A percentile compares a stretch with the other conserved stretches of the same genome.
Evolutionary conservation across 2,329 filamentous ascomycete species (phyloP).

Genomic region (Ophiostoma sp.): DNA sequence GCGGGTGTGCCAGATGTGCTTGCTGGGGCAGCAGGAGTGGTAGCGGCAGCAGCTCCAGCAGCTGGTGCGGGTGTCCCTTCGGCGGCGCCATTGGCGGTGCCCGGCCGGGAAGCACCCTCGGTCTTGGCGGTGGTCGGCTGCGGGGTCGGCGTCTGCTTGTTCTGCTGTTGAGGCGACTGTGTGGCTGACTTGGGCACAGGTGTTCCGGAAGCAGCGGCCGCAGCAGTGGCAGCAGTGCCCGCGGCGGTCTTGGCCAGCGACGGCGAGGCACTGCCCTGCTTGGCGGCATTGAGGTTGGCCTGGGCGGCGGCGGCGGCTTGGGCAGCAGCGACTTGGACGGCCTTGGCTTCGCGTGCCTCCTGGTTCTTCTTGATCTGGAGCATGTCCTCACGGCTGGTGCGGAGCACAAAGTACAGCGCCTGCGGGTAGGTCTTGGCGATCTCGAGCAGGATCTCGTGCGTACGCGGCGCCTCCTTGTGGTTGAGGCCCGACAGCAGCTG

Average conservation of each 20-base stretch:
- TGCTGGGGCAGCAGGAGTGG: background rate
- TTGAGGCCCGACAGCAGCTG: slow-evolving; percentile 90
- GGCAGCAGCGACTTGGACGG: slow-evolving; percentile 43
- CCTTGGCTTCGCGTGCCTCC: slow-evolving; percentile 68
- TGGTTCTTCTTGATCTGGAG: slow-evolving; percentile 85
- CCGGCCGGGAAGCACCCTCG: slow-evolving; percentile 34
- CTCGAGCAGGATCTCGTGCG: slow-evolving; percentile 82
- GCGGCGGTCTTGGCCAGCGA: slow-evolving; percentile 47
- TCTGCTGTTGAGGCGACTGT: slow-evolving; percentile 31
- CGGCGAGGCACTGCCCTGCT: slow-evolving; percentile 47
- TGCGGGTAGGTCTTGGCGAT: slow-evolving; percentile 96
- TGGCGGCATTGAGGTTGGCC: slow-evolving; percentile 35
- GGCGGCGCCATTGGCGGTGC: slow-evolving; percentile 18
- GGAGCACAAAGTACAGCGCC: slow-evolving; percentile 89
- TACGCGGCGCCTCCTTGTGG: slow-evolving; percentile 85
- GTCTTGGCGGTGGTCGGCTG: slow-evolving; percentile 33
- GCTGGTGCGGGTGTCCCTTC: slow-evolving; percentile 19
- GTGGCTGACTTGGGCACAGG: slow-evolving; percentile 45
- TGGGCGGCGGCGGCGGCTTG: slow-evolving; percentile 24
- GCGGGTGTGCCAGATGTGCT: slow-evolving; percentile 18
- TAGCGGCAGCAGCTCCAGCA: background rate
- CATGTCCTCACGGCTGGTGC: slow-evolving; percentile 94
- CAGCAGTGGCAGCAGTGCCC: background rate
- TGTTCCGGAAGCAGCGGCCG: background rate
- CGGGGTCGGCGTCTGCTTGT: slow-evolving; percentile 17